Evolutionary conservation across 2,329 filamentous ascomycete genomes (phyloP).

Genomic region (Cytospora schulzeri): DNA sequence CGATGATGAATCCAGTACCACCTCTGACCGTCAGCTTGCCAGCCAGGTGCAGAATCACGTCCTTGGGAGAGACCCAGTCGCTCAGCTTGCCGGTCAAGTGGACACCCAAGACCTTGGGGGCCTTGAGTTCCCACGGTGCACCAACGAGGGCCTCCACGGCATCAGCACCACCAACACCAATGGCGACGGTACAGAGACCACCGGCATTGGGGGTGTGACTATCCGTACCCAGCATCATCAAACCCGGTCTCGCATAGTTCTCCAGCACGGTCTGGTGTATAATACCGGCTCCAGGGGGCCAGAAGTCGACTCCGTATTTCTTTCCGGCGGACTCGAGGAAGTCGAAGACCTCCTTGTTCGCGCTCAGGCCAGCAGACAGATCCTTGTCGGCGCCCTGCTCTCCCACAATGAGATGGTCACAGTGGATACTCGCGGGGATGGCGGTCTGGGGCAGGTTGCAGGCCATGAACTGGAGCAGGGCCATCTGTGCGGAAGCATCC

Average conservation of each 20-base stretch:
- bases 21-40: slow-evolving; percentile 90
- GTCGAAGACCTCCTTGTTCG: slow-evolving; percentile 96
- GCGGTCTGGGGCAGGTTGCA: slow-evolving; percentile 87
- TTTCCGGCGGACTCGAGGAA: slow-evolving; percentile 91
- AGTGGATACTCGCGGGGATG: slow-evolving; percentile 96
- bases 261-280: slow-evolving; percentile 98
- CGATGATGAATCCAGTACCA: slow-evolving; percentile 91
- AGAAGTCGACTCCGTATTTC: slow-evolving; percentile 94
- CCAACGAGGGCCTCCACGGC: slow-evolving; percentile 96
- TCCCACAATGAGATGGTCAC: slow-evolving; percentile 98
- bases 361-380: slow-evolving; percentile 79
- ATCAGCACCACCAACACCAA: slow-evolving; percentile 95
- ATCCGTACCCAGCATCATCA: slow-evolving; percentile 99
- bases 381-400: slow-evolving; percentile 87
- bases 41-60: slow-evolving; percentile 88
- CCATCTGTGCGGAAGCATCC: slow-evolving; percentile 98
- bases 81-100: slow-evolving; percentile 79
- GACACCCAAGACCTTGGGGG: slow-evolving; percentile 86
- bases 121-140: slow-evolving; percentile 96
- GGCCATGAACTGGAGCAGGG: slow-evolving; percentile 96
- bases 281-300: slow-evolving; percentile 90
- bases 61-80: slow-evolving; percentile 94
- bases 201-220: slow-evolving; percentile 98
- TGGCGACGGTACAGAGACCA: slow-evolving; percentile 88
- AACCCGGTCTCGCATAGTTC: slow-evolving; percentile 93